Evolutionary conservation across 306 rosid species (phyloP), one percentile per base, ranked within the genome.

Genomic region (Vigna trinervia): DNA sequence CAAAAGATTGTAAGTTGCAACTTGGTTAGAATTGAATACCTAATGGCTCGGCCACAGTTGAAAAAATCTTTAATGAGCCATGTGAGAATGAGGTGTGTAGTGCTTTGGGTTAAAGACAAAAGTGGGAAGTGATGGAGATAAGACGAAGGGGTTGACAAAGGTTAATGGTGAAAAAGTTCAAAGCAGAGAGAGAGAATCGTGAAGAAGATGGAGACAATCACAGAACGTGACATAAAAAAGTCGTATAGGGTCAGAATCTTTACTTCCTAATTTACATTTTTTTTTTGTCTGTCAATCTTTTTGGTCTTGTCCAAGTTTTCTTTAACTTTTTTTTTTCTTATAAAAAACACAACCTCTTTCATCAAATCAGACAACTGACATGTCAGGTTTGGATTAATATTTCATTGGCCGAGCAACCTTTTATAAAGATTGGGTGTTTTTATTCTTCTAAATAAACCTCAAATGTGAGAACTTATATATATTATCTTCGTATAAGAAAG

Each of bases 81-180:
- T 65, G 26, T 66, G 50, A 43, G 43, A 20, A 66, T 41, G 73
- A 69, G 59, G 8, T 46, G 57, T 7, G 28, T 26, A 4, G 57
- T 12, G 1, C 17, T 56, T 56, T 47, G 9, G 51, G 22, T 47
- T 75, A 34, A 47, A 48, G 71, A 52, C 51, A 61, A 53, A 32
- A 61, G 79, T 62, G 36, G 72, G 32, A 75, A 10, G 72, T 61
- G 79, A 75, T 38, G 26, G 11, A 48, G 79, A 75, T 15, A 4
- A 62, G 48, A 62, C 72, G n/a, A 48, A 46, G 58, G 23, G 48
- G 70, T 74, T 74, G 79, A 60, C 79, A 61, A 60, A 30, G 59
- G 22, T 9, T 20, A 15, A 46, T 4, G 32, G 28, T 45, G 1
- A 46, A 43, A 74, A 60, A 41, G 34, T 41, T 8, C 9, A 23